Conservation (phyloP, 1,284 basidiomycete species). For the Boletus smithii region DNA sequence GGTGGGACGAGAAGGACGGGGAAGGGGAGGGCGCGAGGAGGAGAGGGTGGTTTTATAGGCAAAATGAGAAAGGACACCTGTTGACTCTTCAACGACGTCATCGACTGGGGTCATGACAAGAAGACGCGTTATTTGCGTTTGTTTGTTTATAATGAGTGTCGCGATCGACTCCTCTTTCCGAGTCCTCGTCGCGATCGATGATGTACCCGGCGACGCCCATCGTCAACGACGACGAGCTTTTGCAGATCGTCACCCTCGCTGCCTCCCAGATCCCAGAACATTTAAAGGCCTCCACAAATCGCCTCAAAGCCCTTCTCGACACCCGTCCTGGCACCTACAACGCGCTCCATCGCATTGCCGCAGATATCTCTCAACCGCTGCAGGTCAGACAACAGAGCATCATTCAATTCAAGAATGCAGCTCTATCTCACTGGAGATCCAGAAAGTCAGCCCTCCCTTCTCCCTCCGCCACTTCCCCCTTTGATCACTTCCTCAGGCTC, state of each 20-base stretch:
- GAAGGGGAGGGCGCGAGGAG: background rate
- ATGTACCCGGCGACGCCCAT: constrained; percentile 26
- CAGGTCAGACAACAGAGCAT: constrained; percentile 72
- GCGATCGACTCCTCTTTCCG: constrained; percentile 1
- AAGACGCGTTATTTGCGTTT: constrained; percentile 34
- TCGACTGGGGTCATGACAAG: no score
- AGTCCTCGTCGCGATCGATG: constrained; percentile 17
- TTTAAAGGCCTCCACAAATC: constrained; percentile 55
- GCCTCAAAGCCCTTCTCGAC: constrained; percentile 63
- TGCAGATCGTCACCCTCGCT: constrained; percentile 60
- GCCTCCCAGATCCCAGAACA: constrained; percentile 64
- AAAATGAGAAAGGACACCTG: constrained; percentile 40
- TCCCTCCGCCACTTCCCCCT: constrained; percentile 6
- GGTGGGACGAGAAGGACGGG: constrained; percentile 2
- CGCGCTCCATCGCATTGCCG: constrained; percentile 68
- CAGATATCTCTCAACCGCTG: constrained; percentile 53
- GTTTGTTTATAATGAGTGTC: constrained; percentile 22
- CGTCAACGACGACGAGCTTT: constrained; percentile 56
- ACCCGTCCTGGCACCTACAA: constrained; percentile 62
- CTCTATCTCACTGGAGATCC: constrained; percentile 64
- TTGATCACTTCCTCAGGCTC: constrained; percentile 43
- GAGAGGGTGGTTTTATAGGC: constrained; percentile 24
- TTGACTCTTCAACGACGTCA: no score
- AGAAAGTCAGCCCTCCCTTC: constrained; percentile 49
- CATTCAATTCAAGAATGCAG: constrained; percentile 79